phyloP scores from a whole-genome alignment of 2,329 filamentous ascomycete species.

The Diaporthe sp. region DNA sequence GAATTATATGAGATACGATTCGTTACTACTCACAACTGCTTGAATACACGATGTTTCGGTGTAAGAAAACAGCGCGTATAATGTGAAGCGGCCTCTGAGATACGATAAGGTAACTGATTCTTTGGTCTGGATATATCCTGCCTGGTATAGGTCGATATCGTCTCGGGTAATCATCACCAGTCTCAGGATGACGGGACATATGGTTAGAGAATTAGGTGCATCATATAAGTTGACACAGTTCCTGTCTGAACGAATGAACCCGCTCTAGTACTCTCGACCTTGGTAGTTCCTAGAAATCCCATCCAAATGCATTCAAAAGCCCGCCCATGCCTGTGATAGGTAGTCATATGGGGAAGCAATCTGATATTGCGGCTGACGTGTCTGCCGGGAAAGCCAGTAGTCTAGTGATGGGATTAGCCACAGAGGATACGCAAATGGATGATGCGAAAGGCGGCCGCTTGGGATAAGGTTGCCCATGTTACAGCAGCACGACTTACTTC shows the following conservation, averaged over 20 bases:
- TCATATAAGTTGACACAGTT: background rate
- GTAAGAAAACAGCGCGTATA: background rate
- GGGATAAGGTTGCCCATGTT: background rate
- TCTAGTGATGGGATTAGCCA: background rate
- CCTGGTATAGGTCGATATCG: too few relatives aligned
- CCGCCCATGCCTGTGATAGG: background rate
- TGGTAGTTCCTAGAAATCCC: background rate
- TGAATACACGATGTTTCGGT: background rate
- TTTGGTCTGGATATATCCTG: background rate
- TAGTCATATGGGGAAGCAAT: conserved; percentile 32
- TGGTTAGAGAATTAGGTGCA: background rate
- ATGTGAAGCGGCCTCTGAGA: too few relatives aligned
- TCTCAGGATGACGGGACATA: too few relatives aligned
- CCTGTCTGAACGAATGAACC: background rate
- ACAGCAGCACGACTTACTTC: conserved; percentile 18
- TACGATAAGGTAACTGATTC: background rate
- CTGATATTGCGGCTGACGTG: conserved; percentile 30
- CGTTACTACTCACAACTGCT: background rate
- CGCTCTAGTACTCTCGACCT: background rate
- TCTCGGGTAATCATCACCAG: too few relatives aligned
- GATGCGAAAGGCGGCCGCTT: background rate
- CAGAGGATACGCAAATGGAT: background rate
- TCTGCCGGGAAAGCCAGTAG: conserved; percentile 30
- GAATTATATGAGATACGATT: background rate
- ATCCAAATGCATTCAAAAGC: background rate